Evolutionary conservation across 352 stramenopile species (phyloP), one percentile per base, ranked within the genome.

Genomic region (Pythium dissotocum): DNA sequence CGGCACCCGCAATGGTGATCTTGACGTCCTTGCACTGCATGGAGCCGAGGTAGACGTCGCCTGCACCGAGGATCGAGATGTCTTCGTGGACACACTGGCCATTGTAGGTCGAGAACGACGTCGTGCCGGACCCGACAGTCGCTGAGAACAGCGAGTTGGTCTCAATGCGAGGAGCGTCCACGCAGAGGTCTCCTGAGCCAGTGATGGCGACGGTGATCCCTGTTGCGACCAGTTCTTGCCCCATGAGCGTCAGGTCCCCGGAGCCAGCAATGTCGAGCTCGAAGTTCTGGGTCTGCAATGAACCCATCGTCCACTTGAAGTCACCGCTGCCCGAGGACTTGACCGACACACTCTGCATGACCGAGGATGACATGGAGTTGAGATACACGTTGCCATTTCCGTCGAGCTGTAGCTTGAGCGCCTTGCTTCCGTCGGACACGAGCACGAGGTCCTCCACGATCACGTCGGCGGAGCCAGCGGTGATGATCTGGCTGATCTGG

Each of bases 361-460:
- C 16, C 26, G 26, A 7, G 2, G 66, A 59, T 7, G 55, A 59
- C 38, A 21, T 42, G 13, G 60, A 48, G 30, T 67, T 54, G 4
- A 73, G 10, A 49, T 66, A 73, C 28, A 73, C 35, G 35, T 52
- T 59, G 48, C 67, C 67, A 48, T 61, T 73, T 5, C 67, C 67
- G 2, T 16, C 33, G 7, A 54, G 24, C 49, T 61, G n/a, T 5
- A 73, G n/a, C 26, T 61, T 61, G 8, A 72, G 46, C 6, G 40
- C 3, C 16, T n/a, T 61, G 4, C 5, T 13, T 12, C 6, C 48
- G 14, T 61, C 35, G n/a, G 46, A 33, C 12, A 63, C 57, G 21
- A 73, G 55, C 26, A 73, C 67, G 35, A 53, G 53, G 38, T 69
- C 61, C 53, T 73, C 67, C 6, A 73, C 46, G 28, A 73, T 33